Evolutionary conservation across 1,284 basidiomycete genomes (phyloP), one percentile per base, ranked within the genome.

Genomic region (Exobasidium rhododendri): DNA sequence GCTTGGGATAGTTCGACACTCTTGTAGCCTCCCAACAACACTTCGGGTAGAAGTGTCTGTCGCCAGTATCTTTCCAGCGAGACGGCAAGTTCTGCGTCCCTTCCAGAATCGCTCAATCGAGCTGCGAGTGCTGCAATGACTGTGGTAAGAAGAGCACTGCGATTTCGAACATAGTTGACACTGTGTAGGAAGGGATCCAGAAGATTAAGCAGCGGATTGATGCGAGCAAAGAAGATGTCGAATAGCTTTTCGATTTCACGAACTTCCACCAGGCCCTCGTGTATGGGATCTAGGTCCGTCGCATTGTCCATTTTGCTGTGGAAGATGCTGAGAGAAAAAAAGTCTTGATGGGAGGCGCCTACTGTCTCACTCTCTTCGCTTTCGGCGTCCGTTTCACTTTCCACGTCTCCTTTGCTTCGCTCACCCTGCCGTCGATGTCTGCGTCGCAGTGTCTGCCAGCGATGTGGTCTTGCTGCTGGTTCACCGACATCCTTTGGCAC

Each of bases 181-280:
- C 67, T 69, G 59, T 73, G 71, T 13, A 74, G 63, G 60, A 73
- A 71, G 2, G 73, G 73, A 40, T 74, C 73, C 43, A 74, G 68
- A 45, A 74, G 65, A 28, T 69, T 68, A 40, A 73, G 58, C 4
- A 70, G 65, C 20, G 73, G 73, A 26, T 74, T 74, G 66, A 74
- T 71, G 47, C 66, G 63, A n/a, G 67, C 67, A 50, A 73, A 71
- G 59, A 74, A 74, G 46, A 69, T 65, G 63, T 74, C 73, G 47
- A 74, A 74, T 6, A 74, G 66, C 30, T 67, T 50, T 45, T 70
- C 68, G 30, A 74, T 57, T 55, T 74, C 73, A 29, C 64, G 65
- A 54, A 69, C 56, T 53, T 71, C 66, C 47, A 71, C 62, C 29
- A 71, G 46, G 14, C 67, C 66, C 26, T 66, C 61, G 45, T 66